Evolutionary conservation across 805 yeast genomes (phyloP), one percentile per base, ranked within the genome.

Genomic region (Schwanniomyces vanrijiae): DNA sequence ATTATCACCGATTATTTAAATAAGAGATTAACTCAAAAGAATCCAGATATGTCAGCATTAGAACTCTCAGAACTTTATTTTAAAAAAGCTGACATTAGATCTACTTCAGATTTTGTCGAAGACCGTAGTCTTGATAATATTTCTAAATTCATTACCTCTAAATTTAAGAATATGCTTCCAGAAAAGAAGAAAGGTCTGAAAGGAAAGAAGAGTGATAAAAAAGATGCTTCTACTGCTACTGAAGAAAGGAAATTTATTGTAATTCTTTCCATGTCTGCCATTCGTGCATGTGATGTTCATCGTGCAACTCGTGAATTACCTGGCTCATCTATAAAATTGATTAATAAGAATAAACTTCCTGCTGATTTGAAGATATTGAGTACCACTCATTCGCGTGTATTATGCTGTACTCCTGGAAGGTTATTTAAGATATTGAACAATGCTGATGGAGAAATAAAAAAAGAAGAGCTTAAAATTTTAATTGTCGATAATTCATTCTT

Each of bases 241-340:
- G 53, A 57, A 13, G 72, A 67, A 26, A 64, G 77, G 24, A 76
- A 77, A 45, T 69, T 77, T 66, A 61, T 82, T 52, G 65, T 84
- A 13, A 65, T 84, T 1, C 57, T 86, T 13, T 77, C 91, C 0
- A 78, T 86, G 73, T 88, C 96, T 0, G 94, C 96, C 9, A 71
- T 90, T 20, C 77, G 97, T 54, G 94, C 90, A 1, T 92, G 97
- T 58, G 97, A 91, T 57, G 76, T 90, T 2, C 85, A 80, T 59
- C 78, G 96, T 53, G 82, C 87, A 1, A 64, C 79, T 45, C 74
- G 66, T 61, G 75, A 56, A 46, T 49, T 72, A n/a, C 56, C 71
- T 34, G 76, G 81, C 9, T 79, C 83, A 0, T 79, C 90, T 3
- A 55, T 88, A 41, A 89, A 88, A 62, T 61, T 89, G 41, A 88